These are phyloP conservation scores for Croton setiger DNA, from an alignment of 441 rosid species.

Conservation along the genomic window DNA sequence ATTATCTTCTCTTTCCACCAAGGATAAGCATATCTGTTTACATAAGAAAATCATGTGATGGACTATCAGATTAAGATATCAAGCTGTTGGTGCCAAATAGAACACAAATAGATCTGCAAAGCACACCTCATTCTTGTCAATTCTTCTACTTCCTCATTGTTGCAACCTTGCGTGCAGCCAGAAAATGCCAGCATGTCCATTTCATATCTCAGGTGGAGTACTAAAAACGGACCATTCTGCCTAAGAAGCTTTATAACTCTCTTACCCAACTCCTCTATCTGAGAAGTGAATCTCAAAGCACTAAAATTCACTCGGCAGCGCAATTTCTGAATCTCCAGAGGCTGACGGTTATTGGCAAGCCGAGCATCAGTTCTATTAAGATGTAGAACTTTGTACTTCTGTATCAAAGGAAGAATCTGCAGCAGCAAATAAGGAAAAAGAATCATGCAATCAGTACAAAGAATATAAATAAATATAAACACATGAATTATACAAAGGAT, in stretches of 20 bases:
- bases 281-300: conserved; percentile 78
- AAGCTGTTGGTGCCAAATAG: conserved; percentile 9
- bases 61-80: conserved; percentile 2
- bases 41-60: conserved; percentile 14
- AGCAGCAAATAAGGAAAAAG: conserved; percentile 10
- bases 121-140: conserved; percentile 87
- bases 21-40: conserved; percentile 83
- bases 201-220: conserved; percentile 88
- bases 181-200: conserved; percentile 98
- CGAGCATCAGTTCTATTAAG: conserved; percentile 84
- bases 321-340: conserved; percentile 72
- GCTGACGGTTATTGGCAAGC: conserved; percentile 74
- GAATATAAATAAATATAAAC: background rate
- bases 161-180: conserved; percentile 91
- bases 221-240: conserved; percentile 75
- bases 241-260: conserved; percentile 69
- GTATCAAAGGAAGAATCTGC: conserved; percentile 89
- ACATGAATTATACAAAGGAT: background rate
- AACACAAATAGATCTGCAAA: background rate
- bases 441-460: background rate
- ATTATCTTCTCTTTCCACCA: conserved; percentile 97
- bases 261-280: conserved; percentile 86
- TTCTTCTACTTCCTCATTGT: conserved; percentile 71
- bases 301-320: conserved; percentile 84
- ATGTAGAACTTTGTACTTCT: conserved; percentile 76